Base-by-base conservation (phyloP, 2,329 filamentous ascomycete species). In the Claviceps monticola region DNA sequence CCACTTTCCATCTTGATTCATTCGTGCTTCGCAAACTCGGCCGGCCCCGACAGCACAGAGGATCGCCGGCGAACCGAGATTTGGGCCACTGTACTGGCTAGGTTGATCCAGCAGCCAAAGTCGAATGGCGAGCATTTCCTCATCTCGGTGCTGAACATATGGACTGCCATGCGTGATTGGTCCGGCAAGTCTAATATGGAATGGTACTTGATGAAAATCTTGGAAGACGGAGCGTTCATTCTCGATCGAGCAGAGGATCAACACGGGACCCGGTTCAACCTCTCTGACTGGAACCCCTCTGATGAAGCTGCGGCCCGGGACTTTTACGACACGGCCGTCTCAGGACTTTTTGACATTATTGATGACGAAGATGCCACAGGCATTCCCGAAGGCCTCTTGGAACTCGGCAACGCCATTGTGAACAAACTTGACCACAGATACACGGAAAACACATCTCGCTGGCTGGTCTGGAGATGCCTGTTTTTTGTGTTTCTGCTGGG, bases 161-260 rank as follows among this genome's bases (percentile, higher is more conserved):
- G 89, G 86, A 83, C 87, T 49, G 76, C 82, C 52, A 86, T 90
- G 76, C 82, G 87, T 56, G 84, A 90, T 66, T 97, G 91, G 90
- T 86, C 88, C 42, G 88, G 88, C 53, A 89, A 85, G 61, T 80
- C 84, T 58, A 93, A 89, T 57, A 82, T 98, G 74, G 90, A 96
- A 69, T 86, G 88, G 69, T 97, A 91, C 66, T 78, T 98, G 13
- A 93, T 95, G 86, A 87, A 93, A 64, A 88, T 94, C 54, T 78
- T 98, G 36, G 88, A 95, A 68, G 86, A 94, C 60, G 93, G 93
- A 58, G 85, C 89, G 41, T 96, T 96, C 63, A 74, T 97, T 53
- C 74, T 96, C 59, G 89, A 95, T 62, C 83, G 86, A 62, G 83
- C 87, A 61, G 86, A 90, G 66, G 85, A 89, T 62, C 84, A 88